phyloP scores from a whole-genome alignment of 179 eudicot species.

The Carnegiea gigantea region DNA sequence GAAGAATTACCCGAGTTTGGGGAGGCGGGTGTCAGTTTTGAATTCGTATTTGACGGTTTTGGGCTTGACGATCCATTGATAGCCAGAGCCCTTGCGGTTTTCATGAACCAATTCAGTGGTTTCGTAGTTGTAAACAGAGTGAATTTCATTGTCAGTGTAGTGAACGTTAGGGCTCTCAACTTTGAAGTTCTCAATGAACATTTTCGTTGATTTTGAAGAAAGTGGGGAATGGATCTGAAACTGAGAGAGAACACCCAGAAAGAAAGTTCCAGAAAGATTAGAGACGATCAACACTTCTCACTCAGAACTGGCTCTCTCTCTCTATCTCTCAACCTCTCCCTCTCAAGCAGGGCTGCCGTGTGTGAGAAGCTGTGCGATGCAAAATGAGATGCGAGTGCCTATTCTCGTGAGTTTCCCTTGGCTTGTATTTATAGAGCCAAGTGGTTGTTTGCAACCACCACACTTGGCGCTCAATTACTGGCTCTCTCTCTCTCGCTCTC shows the following conservation, averaged over 20 bases:
- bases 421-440: slow-evolving; percentile 7
- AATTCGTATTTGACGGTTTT: slow-evolving; percentile 81
- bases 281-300: too few relatives aligned
- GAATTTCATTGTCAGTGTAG: slow-evolving; percentile 75
- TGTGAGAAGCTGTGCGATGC: not conserved
- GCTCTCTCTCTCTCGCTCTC: not conserved
- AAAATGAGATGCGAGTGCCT: not conserved
- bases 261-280: too few relatives aligned
- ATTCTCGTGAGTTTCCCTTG: not conserved
- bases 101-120: slow-evolving; percentile 94
- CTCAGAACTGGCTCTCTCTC: not conserved
- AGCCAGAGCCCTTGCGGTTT: slow-evolving; percentile 61
- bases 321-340: too few relatives aligned
- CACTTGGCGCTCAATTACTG: not conserved
- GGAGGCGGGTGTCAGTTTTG: slow-evolving; percentile 70
- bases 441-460: not conserved
- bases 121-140: slow-evolving; percentile 68
- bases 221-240: not conserved
- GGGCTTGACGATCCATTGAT: slow-evolving; percentile 91
- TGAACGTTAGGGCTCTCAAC: slow-evolving; percentile 89
- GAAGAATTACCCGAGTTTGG: slow-evolving; percentile 71
- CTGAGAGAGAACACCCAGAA: too few relatives aligned
- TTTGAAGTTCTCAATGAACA: slow-evolving; percentile 86
- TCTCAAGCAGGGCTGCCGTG: too few relatives aligned
- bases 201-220: slow-evolving; percentile 27